Base-by-base conservation (phyloP, 1,284 basidiomycete genomes). In the Leccinum fallax region DNA sequence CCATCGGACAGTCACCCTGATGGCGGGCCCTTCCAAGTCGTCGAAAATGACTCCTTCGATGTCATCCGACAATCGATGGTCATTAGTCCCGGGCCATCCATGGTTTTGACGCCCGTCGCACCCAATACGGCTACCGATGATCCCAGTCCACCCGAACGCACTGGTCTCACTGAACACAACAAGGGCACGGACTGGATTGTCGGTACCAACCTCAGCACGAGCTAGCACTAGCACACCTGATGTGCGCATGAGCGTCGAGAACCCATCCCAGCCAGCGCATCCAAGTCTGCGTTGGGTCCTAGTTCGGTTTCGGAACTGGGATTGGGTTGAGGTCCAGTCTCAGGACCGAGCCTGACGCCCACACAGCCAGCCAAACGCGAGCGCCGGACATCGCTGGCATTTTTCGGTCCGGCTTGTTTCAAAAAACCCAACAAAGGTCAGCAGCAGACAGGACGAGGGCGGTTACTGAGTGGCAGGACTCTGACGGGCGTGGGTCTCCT, bases 31-130 rank as follows among this genome's bases (percentile, higher is more conserved):
- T 71, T 85, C 5, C 76, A 79, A 59, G 78, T 88, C 8, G 79
- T 85, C 49, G 88, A 90, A 66, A 90, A 91, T 63, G 77, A 83
- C 19, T 81, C 82, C 3, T 90, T 87, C 63, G 61, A 59, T 8
- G 53, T 58, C 9, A 75, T 74, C 15, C 61, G 66, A 2, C 52
- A 26, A 13, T 64, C 64, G 0, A 60, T 71, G 26, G n/a, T 71
- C 19, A 43, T 55, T 10, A 43, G 55, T 0, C 58, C 48, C 2
- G 36, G 36, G 16, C 36, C 38, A 0, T 60, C 55, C 0, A 56
- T 30, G 1, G 32, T 51, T 3, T 26, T 62, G 15, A 2, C 57
- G 9, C 61, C 57, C 5, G 4, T 24, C 10, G 30, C 36, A 2
- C 46, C 51, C 13, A 40, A 40, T 40, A 5, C 38, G 4, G 38